Conservation (phyloP, 306 rosid genomes). For the Cicer yamashitae region DNA sequence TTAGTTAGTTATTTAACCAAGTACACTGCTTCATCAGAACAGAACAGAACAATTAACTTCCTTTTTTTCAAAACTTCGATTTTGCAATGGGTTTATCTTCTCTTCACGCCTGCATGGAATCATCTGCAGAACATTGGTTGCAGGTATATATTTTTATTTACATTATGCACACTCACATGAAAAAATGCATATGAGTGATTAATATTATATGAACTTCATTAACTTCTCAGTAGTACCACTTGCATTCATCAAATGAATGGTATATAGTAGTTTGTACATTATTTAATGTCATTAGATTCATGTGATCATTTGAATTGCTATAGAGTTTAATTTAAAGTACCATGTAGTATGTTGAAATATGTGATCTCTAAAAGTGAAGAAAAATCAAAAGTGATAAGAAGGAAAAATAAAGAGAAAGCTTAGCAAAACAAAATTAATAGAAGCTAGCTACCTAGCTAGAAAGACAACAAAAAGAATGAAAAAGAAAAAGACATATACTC, state of each 20-base stretch:
- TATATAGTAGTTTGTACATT: slow-evolving; percentile 10
- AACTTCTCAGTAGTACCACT: not conserved
- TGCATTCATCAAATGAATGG: not conserved
- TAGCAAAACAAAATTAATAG: slow-evolving; percentile 35
- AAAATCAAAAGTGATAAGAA: not conserved
- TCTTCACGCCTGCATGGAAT: slow-evolving; percentile 91
- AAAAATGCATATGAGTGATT: not conserved
- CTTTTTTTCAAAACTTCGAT: not conserved
- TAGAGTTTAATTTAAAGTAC: not conserved
- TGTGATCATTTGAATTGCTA: not conserved
- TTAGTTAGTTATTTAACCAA: not conserved
- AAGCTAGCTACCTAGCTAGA: slow-evolving; percentile 12
- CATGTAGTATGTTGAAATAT: slow-evolving; percentile 3
- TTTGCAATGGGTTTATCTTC: slow-evolving; percentile 77
- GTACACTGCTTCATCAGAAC: not conserved
- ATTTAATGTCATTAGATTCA: not conserved
- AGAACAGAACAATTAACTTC: not conserved
- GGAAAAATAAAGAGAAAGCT: slow-evolving; percentile 24
- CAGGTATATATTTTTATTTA: slow-evolving; percentile 64
- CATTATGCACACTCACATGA: slow-evolving; percentile 7
- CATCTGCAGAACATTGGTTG: slow-evolving; percentile 86
- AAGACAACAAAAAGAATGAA: slow-evolving; percentile 46
- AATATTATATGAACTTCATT: too few species aligned
- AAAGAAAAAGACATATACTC: slow-evolving; percentile 37
- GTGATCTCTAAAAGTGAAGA: slow-evolving; percentile 9